A percentile compares a stretch with the other conserved stretches of the same genome.
Conservation (phyloP, 768 basidiomycete species). For the Auriscalpium microsporum region DNA sequence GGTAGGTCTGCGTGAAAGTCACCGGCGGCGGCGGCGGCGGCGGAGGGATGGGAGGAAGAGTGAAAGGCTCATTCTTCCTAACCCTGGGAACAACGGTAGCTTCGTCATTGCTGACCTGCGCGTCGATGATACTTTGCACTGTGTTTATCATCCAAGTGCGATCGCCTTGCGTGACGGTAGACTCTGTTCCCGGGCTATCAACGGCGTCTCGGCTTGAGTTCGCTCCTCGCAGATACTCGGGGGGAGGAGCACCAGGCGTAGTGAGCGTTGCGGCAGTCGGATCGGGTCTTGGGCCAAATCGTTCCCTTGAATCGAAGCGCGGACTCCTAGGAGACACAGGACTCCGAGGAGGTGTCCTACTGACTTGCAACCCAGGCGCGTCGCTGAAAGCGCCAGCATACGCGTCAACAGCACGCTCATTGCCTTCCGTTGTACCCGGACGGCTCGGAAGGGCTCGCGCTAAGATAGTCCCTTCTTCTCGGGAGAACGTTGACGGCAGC, state of each 20-base stretch:
- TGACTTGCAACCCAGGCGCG: background rate
- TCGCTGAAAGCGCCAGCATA: conserved; percentile 3
- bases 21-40: conserved; percentile 9
- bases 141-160: conserved; percentile 1
- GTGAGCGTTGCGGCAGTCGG: background rate
- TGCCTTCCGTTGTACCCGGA: conserved; percentile 7
- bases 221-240: conserved; percentile 2
- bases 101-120: conserved; percentile 9
- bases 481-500: conserved; percentile 7
- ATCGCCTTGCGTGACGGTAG: conserved; percentile 13
- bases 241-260: too few species aligned
- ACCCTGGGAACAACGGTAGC: conserved; percentile 4
- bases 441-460: conserved; percentile 7
- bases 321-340: conserved; percentile 49
- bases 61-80: conserved; percentile 5
- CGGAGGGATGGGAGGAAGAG: conserved; percentile 10
- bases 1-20: background rate
- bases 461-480: conserved; percentile 6
- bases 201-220: conserved; percentile 7
- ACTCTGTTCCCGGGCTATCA: conserved; percentile 10
- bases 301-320: conserved; percentile 28
- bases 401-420: conserved; percentile 7
- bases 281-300: conserved; percentile 13
- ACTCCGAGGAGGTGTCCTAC: conserved; percentile 46
- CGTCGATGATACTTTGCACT: conserved; percentile 10